These are phyloP conservation scores for Aegilops speltoides DNA, from an alignment of 176 grass and related monocot genomes.

Conservation along the genomic window DNA sequence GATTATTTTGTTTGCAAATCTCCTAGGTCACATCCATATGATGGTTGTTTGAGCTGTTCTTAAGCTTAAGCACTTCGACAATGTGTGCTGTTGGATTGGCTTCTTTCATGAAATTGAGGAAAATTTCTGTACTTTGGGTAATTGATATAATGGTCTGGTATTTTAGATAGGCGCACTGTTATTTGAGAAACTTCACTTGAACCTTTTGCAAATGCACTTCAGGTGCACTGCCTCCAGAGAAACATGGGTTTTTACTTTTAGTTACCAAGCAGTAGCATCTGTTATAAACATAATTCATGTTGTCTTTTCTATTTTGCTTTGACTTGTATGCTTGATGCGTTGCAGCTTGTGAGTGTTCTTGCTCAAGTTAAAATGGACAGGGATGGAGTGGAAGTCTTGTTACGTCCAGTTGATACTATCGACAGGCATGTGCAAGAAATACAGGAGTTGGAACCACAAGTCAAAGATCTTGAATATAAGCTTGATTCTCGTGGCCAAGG, in stretches of 20 bases:
- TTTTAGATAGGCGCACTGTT: not conserved
- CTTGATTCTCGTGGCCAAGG: constrained; percentile 87
- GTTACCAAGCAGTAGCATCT: not conserved
- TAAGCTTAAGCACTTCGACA: constrained; percentile 1
- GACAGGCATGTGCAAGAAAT: constrained; percentile 59
- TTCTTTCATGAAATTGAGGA: not conserved
- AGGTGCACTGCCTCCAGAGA: not conserved
- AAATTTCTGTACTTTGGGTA: not conserved
- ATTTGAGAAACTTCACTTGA: constrained; percentile 1
- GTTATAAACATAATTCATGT: not conserved
- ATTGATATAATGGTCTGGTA: not conserved
- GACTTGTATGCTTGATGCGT: constrained; percentile 21
- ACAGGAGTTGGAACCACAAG: constrained; percentile 49
- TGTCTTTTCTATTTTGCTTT: not conserved
- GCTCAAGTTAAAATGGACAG: constrained; percentile 82
- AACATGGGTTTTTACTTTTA: constrained; percentile 8
- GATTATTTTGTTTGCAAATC: not conserved
- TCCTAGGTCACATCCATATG: not conserved
- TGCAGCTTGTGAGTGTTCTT: constrained; percentile 79
- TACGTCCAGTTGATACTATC: constrained; percentile 52
- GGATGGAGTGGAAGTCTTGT: constrained; percentile 66
- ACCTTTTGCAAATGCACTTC: constrained; percentile 17
- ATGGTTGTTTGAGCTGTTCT: not conserved
- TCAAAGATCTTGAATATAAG: constrained; percentile 71
- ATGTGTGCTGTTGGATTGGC: not conserved